These are phyloP conservation scores for Talaromyces sp. DNA, from an alignment of 2,329 filamentous ascomycete species.

Conservation along the genomic window DNA sequence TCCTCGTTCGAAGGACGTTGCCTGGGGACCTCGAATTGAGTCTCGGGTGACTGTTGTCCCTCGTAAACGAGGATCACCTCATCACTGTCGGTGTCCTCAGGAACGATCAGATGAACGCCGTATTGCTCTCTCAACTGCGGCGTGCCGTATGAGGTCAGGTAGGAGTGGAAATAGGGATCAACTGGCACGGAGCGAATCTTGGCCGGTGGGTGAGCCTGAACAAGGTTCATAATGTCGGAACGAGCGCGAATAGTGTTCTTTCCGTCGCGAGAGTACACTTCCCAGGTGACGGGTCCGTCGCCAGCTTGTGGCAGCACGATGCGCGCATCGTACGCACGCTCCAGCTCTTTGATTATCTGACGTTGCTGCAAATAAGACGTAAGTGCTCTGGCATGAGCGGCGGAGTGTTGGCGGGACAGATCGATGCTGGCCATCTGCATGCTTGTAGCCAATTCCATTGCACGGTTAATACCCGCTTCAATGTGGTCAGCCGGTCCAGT, in stretches of 20 bases:
- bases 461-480: slow-evolving; percentile 72
- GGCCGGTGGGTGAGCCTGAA: slow-evolving; percentile 50
- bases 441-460: slow-evolving; percentile 82
- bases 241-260: slow-evolving; percentile 64
- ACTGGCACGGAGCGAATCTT: slow-evolving; percentile 46
- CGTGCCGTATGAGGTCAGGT: slow-evolving; percentile 43
- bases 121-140: slow-evolving; percentile 42
- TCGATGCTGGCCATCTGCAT: slow-evolving; percentile 86
- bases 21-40: slow-evolving; percentile 56
- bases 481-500: slow-evolving; percentile 76
- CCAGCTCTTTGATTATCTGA: slow-evolving; percentile 76
- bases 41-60: slow-evolving; percentile 42
- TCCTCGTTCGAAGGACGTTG: slow-evolving; percentile 57
- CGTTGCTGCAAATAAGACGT: slow-evolving; percentile 84
- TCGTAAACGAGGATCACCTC: slow-evolving; percentile 54
- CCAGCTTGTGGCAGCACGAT: slow-evolving; percentile 72
- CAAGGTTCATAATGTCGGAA: slow-evolving; percentile 50
- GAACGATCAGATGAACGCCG: slow-evolving; percentile 51
- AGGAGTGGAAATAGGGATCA: slow-evolving; percentile 52
- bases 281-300: slow-evolving; percentile 74
- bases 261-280: slow-evolving; percentile 81
- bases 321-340: slow-evolving; percentile 76
- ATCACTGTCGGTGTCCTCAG: slow-evolving; percentile 44
- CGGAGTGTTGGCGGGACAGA: slow-evolving; percentile 74
- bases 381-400: slow-evolving; percentile 77